phyloP scores from a whole-genome alignment of 129 eudicot species.

The Oenanthe sinensis region DNA sequence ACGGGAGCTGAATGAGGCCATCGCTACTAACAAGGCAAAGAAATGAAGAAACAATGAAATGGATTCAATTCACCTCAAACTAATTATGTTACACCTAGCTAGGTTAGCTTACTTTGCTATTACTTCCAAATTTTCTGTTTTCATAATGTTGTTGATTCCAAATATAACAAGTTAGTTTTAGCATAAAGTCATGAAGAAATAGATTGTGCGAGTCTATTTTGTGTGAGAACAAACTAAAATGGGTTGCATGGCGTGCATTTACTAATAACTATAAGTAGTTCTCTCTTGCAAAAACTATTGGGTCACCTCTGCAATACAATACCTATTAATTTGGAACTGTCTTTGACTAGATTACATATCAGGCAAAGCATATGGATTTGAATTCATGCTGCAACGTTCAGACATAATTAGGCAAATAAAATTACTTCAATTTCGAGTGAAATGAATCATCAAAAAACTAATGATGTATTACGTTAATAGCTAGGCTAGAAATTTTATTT shows the following conservation, averaged over 20 bases:
- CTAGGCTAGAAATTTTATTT: no score
- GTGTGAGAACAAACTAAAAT: not conserved
- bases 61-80: not conserved
- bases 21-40: not conserved
- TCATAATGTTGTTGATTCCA: not conserved
- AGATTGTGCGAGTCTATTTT: not conserved
- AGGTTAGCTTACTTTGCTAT: not conserved
- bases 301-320: not conserved
- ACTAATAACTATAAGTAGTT: not conserved
- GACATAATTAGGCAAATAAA: no score
- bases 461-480: no score
- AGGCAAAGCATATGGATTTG: not conserved
- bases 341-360: not conserved
- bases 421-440: not conserved
- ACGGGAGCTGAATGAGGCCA: conserved; percentile 4
- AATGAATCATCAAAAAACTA: no score
- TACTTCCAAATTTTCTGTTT: not conserved
- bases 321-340: not conserved
- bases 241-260: not conserved
- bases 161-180: not conserved
- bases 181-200: no score
- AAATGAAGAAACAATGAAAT: not conserved
- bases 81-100: not conserved
- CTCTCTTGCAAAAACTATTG: not conserved
- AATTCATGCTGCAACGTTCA: not conserved